Evolutionary conservation across 768 basidiomycete species (phyloP).

Genomic region (Dendrothele bispora): DNA sequence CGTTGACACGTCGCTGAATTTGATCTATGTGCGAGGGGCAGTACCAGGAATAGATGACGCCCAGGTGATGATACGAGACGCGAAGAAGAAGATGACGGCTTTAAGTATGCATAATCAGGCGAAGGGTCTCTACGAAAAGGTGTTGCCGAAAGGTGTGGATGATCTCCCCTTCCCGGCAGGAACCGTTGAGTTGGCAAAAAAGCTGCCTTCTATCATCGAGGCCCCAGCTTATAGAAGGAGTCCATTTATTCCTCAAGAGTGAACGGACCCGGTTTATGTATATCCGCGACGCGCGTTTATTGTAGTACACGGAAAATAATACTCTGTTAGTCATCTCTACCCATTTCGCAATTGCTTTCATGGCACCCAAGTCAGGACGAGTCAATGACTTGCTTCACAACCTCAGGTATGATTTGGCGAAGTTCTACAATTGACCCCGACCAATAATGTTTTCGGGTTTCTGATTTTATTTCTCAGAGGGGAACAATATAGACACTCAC

Average conservation of each 20-base stretch:
- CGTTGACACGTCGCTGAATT: conserved; percentile 81
- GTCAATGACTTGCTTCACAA: conserved; percentile 54
- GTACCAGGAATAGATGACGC: conserved; percentile 90
- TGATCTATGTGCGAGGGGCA: conserved; percentile 89
- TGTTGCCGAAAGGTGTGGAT: conserved; percentile 79
- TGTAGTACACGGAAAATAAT: no score
- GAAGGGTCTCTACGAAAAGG: conserved; percentile 72
- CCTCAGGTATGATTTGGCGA: conserved; percentile 46
- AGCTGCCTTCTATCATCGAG: conserved; percentile 63
- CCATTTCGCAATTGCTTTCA: no score
- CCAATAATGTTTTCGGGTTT: no score
- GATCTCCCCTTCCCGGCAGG: conserved; percentile 93
- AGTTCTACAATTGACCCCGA: no score
- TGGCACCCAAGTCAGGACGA: conserved; percentile 9
- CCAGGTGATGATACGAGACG: conserved; percentile 82
- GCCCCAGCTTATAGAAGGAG: conserved; percentile 72
- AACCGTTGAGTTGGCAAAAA: conserved; percentile 70
- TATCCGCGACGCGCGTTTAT: no score
- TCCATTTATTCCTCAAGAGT: conserved; percentile 79
- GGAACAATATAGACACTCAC: conserved; percentile 67
- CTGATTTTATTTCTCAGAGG: conserved; percentile 40
- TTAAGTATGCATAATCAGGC: conserved; percentile 63
- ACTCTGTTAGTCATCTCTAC: no score
- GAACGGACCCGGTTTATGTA: conserved; percentile 15
- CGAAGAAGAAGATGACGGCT: conserved; percentile 81